Evolutionary conservation across 352 stramenopile species (phyloP).

Genomic region (Pythium folliculosum): DNA sequence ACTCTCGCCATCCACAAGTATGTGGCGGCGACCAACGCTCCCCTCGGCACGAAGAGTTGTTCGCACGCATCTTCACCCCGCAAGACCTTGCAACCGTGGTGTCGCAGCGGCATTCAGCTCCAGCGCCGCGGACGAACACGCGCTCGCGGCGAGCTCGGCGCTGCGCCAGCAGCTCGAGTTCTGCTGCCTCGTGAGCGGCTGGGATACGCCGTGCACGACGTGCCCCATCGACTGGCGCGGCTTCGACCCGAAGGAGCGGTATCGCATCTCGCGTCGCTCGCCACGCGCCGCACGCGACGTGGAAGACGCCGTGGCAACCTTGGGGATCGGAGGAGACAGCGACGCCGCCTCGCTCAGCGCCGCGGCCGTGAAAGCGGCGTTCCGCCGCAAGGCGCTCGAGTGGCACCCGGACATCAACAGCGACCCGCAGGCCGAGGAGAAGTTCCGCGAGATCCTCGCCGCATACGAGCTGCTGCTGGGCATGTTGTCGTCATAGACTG

Average conservation of each 20-base stretch:
- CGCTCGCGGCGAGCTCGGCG: slow-evolving; percentile 33
- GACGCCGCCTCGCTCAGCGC: slow-evolving; percentile 12
- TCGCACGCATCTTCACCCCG: too few species aligned
- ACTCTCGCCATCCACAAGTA: slow-evolving; percentile 1
- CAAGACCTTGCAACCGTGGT: too few species aligned
- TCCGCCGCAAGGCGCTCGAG: slow-evolving; percentile 75
- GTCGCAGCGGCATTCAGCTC: slow-evolving; percentile 15
- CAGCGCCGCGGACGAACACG: slow-evolving; percentile 9
- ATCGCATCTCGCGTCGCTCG: slow-evolving; percentile 20
- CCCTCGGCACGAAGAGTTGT: not conserved
- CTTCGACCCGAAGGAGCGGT: slow-evolving; percentile 56
- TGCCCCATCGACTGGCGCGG: slow-evolving; percentile 72
- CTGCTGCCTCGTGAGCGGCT: slow-evolving; percentile 69
- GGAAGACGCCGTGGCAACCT: slow-evolving; percentile 16
- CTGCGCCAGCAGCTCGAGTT: slow-evolving; percentile 65
- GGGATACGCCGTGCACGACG: slow-evolving; percentile 56
- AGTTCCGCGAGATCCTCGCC: slow-evolving; percentile 85
- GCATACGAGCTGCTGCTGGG: slow-evolving; percentile 88
- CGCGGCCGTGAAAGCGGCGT: slow-evolving; percentile 51
- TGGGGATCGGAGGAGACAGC: not conserved
- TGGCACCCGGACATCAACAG: slow-evolving; percentile 94
- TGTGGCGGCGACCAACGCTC: slow-evolving; percentile 19
- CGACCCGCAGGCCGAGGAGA: slow-evolving; percentile 63
- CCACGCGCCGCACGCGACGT: not conserved
- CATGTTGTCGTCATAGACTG: slow-evolving; percentile 15